Percentiles rank a stretch among this genome's conserved stretches.
Conservation (phyloP, 164 flowering plant genomes). For the Stephania cephalantha region DNA sequence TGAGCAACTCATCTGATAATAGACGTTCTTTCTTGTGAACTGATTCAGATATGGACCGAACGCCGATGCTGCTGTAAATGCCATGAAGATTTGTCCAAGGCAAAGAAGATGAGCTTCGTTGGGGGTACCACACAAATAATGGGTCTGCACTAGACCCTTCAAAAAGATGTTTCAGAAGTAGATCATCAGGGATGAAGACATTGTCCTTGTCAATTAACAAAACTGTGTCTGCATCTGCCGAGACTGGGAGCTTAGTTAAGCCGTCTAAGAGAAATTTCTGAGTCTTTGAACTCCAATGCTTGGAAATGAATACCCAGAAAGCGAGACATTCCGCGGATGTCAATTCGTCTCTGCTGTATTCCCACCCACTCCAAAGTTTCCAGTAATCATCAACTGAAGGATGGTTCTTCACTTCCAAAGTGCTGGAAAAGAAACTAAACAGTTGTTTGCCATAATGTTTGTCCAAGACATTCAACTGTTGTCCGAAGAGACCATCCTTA, state of each 20-base stretch:
- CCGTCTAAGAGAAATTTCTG: conserved; percentile 23
- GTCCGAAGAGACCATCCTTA: conserved; percentile 41
- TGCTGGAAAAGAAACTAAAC: conserved; percentile 38
- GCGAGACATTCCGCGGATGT: conserved; percentile 39
- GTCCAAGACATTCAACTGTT: conserved; percentile 35
- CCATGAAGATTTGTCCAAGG: conserved; percentile 31
- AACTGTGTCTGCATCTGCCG: conserved; percentile 21
- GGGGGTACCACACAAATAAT: conserved; percentile 60
- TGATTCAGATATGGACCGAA: conserved; percentile 41
- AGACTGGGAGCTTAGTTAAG: conserved; percentile 43
- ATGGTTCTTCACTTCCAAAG: conserved; percentile 30
- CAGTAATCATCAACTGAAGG: conserved; percentile 51
- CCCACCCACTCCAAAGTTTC: conserved; percentile 59
- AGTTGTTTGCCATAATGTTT: conserved; percentile 30
- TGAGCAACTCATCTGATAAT: conserved; percentile 12
- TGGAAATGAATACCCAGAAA: conserved; percentile 42
- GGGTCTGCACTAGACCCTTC: conserved; percentile 28
- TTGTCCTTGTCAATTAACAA: conserved; percentile 35
- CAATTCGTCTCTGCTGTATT: conserved; percentile 23
- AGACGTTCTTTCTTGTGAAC: conserved; percentile 32
- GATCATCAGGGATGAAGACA: conserved; percentile 60
- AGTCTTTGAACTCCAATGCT: conserved; percentile 25
- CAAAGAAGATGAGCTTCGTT: conserved; percentile 26
- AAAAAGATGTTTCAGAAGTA: conserved; percentile 47
- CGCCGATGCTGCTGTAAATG: conserved; percentile 43